Conservation (phyloP, 257 asterid genomes). For the Leptodermis oblonga region DNA sequence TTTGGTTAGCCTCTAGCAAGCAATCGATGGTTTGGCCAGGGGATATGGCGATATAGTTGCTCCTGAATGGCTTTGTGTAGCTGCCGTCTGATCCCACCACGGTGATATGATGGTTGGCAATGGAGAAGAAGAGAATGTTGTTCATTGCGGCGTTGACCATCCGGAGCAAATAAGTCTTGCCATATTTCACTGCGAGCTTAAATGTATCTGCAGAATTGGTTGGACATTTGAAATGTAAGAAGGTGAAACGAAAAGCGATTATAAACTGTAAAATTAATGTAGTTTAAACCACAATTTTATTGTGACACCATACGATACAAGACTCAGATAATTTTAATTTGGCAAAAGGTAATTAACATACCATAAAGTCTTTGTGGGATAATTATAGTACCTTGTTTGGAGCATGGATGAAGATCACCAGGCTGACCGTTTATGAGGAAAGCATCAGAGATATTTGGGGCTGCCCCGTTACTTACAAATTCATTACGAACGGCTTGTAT, state of each 20-base stretch:
- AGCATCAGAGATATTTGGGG: conserved; percentile 60
- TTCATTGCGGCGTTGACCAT: conserved; percentile 51
- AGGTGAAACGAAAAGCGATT: no score
- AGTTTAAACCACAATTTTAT: no score
- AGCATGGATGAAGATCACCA: conserved; percentile 62
- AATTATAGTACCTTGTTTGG: conserved; percentile 22
- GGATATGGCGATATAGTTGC: conserved; percentile 32
- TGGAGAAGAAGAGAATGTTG: conserved; percentile 45
- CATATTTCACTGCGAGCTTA: conserved; percentile 25
- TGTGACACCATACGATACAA: no score
- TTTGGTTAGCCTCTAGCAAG: conserved; percentile 38
- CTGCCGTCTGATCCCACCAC: conserved; percentile 56
- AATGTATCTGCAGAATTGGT: conserved; percentile 28
- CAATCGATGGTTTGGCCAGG: conserved; percentile 60
- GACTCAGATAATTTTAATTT: no score
- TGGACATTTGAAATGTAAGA: no score
- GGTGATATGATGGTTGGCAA: conserved; percentile 49
- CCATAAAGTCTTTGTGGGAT: no score
- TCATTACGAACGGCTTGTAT: conserved; percentile 36
- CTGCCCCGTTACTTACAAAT: conserved; percentile 42
- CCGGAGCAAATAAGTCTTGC: conserved; percentile 47
- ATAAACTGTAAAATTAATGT: no score
- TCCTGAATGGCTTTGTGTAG: conserved; percentile 48
- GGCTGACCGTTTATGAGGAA: conserved; percentile 67
- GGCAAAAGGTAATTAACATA: no score